A percentile compares a stretch with the other conserved stretches of the same genome.
phyloP scores from a whole-genome alignment of 2,329 filamentous ascomycete genomes.

The Lachnellula subtilissima region DNA sequence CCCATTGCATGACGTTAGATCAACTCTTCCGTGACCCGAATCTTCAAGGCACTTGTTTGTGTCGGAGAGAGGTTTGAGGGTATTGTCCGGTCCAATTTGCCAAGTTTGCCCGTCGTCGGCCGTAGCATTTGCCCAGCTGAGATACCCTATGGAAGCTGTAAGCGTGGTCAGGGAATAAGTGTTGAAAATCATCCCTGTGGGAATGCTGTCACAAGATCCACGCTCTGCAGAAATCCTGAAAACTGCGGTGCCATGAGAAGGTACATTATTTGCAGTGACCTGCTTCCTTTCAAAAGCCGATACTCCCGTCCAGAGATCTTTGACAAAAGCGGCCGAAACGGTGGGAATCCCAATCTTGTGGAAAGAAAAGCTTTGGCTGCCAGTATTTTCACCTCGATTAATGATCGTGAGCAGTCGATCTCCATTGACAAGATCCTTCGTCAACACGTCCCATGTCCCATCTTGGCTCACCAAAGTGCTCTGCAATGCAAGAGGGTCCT shows the following conservation, averaged over 20 bases:
- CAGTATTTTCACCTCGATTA: constrained; percentile 36
- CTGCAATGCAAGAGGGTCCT: constrained; percentile 29
- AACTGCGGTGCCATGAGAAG: constrained; percentile 34
- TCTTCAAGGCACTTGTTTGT: constrained; percentile 38
- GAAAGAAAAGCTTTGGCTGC: constrained; percentile 30
- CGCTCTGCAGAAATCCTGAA: constrained; percentile 35
- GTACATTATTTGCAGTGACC: constrained; percentile 35
- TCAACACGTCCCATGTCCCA: constrained; percentile 40
- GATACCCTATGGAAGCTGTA: constrained; percentile 22
- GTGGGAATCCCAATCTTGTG: constrained; percentile 24
- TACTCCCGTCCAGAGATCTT: constrained; percentile 42
- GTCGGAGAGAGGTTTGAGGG: constrained; percentile 36
- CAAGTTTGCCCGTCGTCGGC: constrained; percentile 41
- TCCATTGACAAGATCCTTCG: constrained; percentile 42
- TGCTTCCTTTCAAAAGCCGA: constrained; percentile 30
- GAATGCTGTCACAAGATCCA: constrained; percentile 17
- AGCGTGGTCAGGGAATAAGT: constrained; percentile 42
- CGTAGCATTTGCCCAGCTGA: constrained; percentile 36
- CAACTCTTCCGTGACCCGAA: constrained; percentile 23
- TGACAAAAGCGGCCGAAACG: constrained; percentile 29
- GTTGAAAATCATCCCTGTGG: constrained; percentile 47
- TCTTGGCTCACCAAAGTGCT: constrained; percentile 42
- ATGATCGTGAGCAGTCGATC: constrained; percentile 44
- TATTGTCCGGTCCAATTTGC: constrained; percentile 33
- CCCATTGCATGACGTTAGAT: constrained; percentile 32